Evolutionary conservation across 1,284 basidiomycete genomes (phyloP).

Genomic region (Cronartium quercuum): DNA sequence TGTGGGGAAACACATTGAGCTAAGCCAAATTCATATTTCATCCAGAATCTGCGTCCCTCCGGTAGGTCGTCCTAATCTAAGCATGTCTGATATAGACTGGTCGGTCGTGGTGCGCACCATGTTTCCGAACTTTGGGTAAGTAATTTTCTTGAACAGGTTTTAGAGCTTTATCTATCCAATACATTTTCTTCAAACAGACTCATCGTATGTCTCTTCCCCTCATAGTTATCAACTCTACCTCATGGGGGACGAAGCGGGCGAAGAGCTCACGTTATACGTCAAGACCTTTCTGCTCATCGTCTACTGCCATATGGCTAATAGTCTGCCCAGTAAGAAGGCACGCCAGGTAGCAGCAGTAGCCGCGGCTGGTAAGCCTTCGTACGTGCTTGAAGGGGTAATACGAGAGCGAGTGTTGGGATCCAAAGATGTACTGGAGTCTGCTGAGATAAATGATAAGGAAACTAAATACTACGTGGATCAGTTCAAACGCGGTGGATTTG

Average conservation of each 20-base stretch:
- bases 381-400: not conserved
- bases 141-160: not conserved
- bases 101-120: not conserved
- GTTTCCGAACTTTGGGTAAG: slow-evolving; percentile 24
- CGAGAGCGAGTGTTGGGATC: not conserved
- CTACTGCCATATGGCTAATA: slow-evolving; percentile 8
- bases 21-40: not conserved
- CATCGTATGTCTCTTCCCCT: not conserved
- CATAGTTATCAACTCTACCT: slow-evolving; percentile 30
- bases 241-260: slow-evolving; percentile 3
- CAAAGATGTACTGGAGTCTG: not conserved
- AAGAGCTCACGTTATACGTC: not conserved
- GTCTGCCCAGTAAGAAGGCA: not conserved
- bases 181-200: not conserved
- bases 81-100: not conserved
- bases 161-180: not conserved
- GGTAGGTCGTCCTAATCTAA: not conserved
- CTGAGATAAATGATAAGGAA: slow-evolving; percentile 19
- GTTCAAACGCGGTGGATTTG: slow-evolving; percentile 9
- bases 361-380: not conserved
- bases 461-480: not conserved
- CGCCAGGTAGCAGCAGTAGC: not conserved
- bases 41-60: slow-evolving; percentile 29
- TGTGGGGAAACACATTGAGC: not conserved
- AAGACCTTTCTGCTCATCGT: slow-evolving; percentile 3